Base-by-base conservation (phyloP, 257 asterid species). In the Solanum chilense region DNA sequence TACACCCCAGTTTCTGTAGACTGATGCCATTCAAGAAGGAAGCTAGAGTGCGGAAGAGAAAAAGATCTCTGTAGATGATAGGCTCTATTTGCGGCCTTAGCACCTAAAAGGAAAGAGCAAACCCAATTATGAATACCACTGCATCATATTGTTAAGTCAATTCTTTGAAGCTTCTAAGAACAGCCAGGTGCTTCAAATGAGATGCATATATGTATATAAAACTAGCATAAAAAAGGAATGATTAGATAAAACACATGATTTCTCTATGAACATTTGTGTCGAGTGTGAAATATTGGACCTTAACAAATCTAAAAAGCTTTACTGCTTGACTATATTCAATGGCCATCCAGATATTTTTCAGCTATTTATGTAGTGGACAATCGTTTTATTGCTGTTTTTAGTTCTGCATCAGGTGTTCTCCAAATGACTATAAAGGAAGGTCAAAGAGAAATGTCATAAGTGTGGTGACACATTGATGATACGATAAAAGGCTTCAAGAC, bases 71-170 rank as follows among this genome's bases (percentile, higher is more conserved):
- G 83, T 97, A 97, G 70, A 97, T 97, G 88, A 96, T 96, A 90
- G 99, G 99, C 94, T 97, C 99, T 90, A 97, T 96, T 90, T 89
- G 91, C 83, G 99, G 99, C 94, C 99, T 93, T 89, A 89, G 99
- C 87, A 97, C 99, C 99, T 97, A 93, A 88, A 84, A 45, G 76
- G 82, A 88, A 91, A 76, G 64, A 49, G 69, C 7, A 81, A 49
- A 81, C 29, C 45, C 85, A 49, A 49, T 29, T 81, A 49, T 81
- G 69, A 81, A 31, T 81, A 49, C 85, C 45, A 81, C 85, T 49
- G 20, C 42, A 81, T 49, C 41, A 81, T 47, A 49, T 47, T 18
- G 29, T 29, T 80, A 49, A 47, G 7, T 80, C 44, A 80, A 80
- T 80, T 80, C 29, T 47, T 49, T 80, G 45, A 47, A 80, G 62